These are phyloP conservation scores for Mycena amicta DNA, from an alignment of 768 basidiomycete species.

Conservation along the genomic window DNA sequence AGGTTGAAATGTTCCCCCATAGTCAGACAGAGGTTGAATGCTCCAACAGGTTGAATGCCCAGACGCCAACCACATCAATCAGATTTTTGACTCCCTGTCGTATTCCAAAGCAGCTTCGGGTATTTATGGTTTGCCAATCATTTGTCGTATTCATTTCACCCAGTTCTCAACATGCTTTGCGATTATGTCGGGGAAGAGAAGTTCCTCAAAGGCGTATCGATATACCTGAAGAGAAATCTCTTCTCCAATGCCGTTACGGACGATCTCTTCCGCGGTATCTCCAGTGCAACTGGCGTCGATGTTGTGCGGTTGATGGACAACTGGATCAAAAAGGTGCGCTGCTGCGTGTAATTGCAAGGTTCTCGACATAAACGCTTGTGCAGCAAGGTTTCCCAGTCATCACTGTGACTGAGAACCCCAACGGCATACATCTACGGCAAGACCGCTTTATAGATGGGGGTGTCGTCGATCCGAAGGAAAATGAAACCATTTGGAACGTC, in stretches of 20 bases:
- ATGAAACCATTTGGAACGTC: constrained; percentile 87
- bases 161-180: constrained; percentile 92
- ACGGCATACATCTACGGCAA: constrained; percentile 79
- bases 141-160: neutral
- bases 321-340: constrained; percentile 81
- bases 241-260: constrained; percentile 84
- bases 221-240: constrained; percentile 87
- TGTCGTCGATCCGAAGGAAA: constrained; percentile 74
- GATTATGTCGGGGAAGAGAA: constrained; percentile 85
- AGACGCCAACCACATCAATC: constrained; percentile 83
- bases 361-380: constrained; percentile 2
- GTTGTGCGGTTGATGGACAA: constrained; percentile 83
- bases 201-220: constrained; percentile 86
- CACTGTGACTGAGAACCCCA: constrained; percentile 75
- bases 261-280: constrained; percentile 88
- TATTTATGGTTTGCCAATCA: constrained; percentile 29
- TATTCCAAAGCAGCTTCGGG: constrained; percentile 85
- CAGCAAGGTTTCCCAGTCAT: constrained; percentile 87
- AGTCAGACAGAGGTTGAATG: no score
- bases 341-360: no score
- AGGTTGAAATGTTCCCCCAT: no score
- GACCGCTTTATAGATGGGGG: constrained; percentile 92
- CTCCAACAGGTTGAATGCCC: no score
- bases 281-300: constrained; percentile 69
- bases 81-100: constrained; percentile 89